These are phyloP conservation scores for Huntiella bhutanensis DNA, from an alignment of 2,329 filamentous ascomycete genomes.

Conservation along the genomic window DNA sequence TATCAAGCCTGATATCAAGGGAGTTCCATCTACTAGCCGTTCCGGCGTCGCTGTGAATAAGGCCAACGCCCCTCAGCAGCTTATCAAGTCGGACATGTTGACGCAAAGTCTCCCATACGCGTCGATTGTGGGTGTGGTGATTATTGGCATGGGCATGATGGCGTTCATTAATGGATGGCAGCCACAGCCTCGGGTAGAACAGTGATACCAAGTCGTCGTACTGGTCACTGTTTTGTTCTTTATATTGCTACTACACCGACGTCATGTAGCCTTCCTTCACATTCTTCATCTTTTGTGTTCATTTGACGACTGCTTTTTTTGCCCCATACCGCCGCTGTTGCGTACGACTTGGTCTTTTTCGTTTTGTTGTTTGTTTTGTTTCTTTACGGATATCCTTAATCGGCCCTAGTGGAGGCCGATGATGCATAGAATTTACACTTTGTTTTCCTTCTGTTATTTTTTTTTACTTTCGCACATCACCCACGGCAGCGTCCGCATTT, in stretches of 20 bases:
- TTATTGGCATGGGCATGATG: conserved; percentile 70
- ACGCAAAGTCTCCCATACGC: conserved; percentile 50
- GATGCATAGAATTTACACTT: conserved; percentile 2
- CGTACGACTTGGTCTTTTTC: neutral
- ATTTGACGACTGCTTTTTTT: neutral
- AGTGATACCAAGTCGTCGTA: conserved; percentile 2
- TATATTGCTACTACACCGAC: neutral
- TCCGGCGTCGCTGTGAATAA: neutral
- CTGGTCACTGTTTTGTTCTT: neutral
- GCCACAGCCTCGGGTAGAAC: conserved; percentile 19
- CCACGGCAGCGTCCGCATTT: too few species aligned
- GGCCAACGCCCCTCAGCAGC: conserved; percentile 5
- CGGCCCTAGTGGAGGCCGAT: neutral
- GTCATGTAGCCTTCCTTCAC: neutral
- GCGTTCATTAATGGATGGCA: conserved; percentile 76
- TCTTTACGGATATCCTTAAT: neutral
- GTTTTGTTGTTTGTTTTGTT: conserved; percentile 3
- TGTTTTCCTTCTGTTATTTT: neutral
- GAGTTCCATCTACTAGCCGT: conserved; percentile 11
- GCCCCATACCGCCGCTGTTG: neutral
- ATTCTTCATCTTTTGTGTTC: neutral
- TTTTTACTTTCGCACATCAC: too few species aligned
- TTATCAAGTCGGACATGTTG: conserved; percentile 15
- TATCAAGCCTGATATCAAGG: conserved; percentile 25
- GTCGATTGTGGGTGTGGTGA: conserved; percentile 64